These are phyloP conservation scores for Sphaerulina vaccinii DNA, from an alignment of 2,329 filamentous ascomycete genomes.

Conservation along the genomic window DNA sequence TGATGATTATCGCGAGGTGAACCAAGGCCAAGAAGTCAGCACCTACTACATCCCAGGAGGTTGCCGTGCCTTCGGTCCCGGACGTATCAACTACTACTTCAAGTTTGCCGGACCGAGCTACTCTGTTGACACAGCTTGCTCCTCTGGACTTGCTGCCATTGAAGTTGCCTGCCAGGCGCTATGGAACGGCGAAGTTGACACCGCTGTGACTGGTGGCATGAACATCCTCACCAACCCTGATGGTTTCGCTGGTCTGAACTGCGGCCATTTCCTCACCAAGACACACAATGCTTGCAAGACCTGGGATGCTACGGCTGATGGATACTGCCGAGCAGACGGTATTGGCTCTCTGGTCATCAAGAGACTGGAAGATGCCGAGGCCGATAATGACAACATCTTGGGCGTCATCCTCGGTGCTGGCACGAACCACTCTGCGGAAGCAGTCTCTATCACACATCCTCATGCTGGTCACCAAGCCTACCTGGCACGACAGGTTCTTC, in stretches of 20 bases:
- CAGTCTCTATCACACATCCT: conserved; percentile 22
- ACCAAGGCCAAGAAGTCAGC: conserved; percentile 28
- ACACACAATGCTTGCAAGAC: conserved; percentile 28
- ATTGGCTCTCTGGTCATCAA: conserved; percentile 34
- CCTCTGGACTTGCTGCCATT: conserved; percentile 69
- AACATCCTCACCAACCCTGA: conserved; percentile 27
- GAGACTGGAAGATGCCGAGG: conserved; percentile 34
- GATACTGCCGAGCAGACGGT: conserved; percentile 35
- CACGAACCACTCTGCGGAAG: conserved; percentile 21
- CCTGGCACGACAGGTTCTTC: conserved; percentile 13
- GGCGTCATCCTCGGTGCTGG: conserved; percentile 16
- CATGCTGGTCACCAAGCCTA: conserved; percentile 22
- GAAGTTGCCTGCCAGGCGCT: conserved; percentile 68
- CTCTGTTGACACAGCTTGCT: conserved; percentile 76
- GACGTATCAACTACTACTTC: conserved; percentile 29
- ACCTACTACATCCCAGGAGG: conserved; percentile 53
- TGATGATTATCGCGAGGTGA: conserved; percentile 38
- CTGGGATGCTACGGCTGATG: conserved; percentile 32
- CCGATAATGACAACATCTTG: conserved; percentile 36
- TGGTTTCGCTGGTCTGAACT: conserved; percentile 25
- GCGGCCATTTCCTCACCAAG: conserved; percentile 32
- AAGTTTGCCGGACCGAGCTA: conserved; percentile 72
- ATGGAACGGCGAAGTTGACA: conserved; percentile 34
- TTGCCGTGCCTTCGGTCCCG: conserved; percentile 31
- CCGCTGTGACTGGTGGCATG: conserved; percentile 32